phyloP scores from a whole-genome alignment of 1,284 basidiomycete species.

The Cryptococcus depauperatus region DNA sequence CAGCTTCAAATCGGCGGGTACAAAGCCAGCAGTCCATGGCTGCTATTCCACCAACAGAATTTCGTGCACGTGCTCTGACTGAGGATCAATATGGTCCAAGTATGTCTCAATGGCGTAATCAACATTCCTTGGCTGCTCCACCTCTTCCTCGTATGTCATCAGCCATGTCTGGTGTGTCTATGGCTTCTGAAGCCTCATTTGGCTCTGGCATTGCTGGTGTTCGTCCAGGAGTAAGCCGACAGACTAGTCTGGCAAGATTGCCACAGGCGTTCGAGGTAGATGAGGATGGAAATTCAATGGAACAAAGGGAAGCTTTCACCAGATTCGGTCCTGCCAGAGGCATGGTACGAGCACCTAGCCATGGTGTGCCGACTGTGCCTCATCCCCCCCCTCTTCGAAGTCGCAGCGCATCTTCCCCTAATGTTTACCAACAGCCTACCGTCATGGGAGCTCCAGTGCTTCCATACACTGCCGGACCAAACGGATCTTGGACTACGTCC shows the following conservation, averaged over 20 bases:
- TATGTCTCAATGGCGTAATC: conserved; percentile 58
- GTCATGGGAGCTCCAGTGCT: conserved; percentile 15
- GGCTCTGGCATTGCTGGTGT: conserved; percentile 9
- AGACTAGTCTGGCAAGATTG: conserved; percentile 22
- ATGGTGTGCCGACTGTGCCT: conserved; percentile 19
- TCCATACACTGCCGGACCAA: conserved; percentile 9
- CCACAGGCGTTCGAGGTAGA: conserved; percentile 21
- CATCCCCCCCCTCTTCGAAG: conserved; percentile 40
- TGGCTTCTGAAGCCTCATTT: conserved; percentile 34
- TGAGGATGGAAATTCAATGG: conserved; percentile 13
- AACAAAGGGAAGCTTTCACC: conserved; percentile 12
- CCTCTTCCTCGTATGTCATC: conserved; percentile 34
- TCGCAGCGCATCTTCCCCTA: conserved; percentile 47
- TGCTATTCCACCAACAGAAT: conserved; percentile 51
- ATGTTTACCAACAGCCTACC: conserved; percentile 43
- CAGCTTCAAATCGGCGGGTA: conserved; percentile 48
- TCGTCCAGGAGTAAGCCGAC: conserved; percentile 6
- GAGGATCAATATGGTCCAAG: conserved; percentile 61
- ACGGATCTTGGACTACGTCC: conserved; percentile 8
- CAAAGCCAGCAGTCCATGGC: conserved; percentile 53
- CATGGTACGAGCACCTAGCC: conserved; percentile 31
- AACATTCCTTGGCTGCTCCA: conserved; percentile 52
- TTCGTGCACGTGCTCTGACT: conserved; percentile 55
- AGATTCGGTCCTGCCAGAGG: conserved; percentile 26
- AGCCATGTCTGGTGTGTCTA: conserved; percentile 27